Conservation (phyloP, 352 stramenopile species). For the Pythium chondricola region DNA sequence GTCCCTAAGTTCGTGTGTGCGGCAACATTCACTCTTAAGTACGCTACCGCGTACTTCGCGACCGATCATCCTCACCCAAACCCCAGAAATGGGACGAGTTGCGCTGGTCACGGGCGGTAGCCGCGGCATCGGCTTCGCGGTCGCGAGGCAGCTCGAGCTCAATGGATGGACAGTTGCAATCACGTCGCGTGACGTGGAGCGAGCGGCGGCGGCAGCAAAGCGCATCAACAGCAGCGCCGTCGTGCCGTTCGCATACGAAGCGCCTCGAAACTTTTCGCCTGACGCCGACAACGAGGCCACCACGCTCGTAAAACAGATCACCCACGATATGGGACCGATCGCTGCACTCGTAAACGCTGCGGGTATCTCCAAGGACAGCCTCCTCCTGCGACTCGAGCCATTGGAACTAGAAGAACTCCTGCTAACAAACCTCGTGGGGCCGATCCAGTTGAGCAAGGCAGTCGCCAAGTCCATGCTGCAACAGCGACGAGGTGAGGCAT, state of each 20-base stretch:
- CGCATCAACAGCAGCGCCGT: constrained; percentile 22
- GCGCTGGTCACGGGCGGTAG: constrained; percentile 78
- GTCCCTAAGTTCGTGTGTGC: too few species aligned
- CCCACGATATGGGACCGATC: constrained; percentile 29
- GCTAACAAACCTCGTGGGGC: constrained; percentile 69
- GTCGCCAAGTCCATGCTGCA: constrained; percentile 77
- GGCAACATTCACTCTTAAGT: too few species aligned
- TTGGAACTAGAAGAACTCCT: constrained; percentile 63
- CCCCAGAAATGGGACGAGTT: constrained; percentile 3
- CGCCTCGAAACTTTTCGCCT: constrained; percentile 19
- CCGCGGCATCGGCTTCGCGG: constrained; percentile 69
- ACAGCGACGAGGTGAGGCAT: constrained; percentile 28
- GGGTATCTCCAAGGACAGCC: constrained; percentile 57
- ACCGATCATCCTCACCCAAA: neutral
- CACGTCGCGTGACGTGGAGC: constrained; percentile 51
- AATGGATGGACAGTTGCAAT: constrained; percentile 67
- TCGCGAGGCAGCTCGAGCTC: constrained; percentile 55
- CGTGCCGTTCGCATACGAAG: constrained; percentile 56
- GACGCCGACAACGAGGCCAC: constrained; percentile 12
- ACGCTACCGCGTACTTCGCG: constrained; percentile 5
- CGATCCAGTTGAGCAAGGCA: constrained; percentile 67
- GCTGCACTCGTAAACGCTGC: constrained; percentile 71
- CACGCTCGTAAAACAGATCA: constrained; percentile 38
- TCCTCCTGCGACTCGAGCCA: constrained; percentile 60
- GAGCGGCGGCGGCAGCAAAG: constrained; percentile 43